Base-by-base conservation (phyloP, 1,139 yeast species). In the Geotrichum siamense region DNA sequence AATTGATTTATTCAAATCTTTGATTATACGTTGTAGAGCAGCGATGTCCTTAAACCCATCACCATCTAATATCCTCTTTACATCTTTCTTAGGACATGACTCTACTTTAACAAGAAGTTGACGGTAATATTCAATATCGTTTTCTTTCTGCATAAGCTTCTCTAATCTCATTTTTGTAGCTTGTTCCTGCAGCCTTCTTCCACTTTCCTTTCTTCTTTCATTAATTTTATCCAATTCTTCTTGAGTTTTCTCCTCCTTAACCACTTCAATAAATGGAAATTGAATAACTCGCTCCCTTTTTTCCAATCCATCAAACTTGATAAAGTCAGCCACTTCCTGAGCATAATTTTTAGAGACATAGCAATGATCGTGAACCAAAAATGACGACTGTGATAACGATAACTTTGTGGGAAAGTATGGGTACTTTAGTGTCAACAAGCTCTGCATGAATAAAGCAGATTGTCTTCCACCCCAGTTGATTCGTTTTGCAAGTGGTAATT, bases 391-490 rank as follows among this genome's bases (percentile, higher is more conserved):
- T 44, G 72, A 67, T 10, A 67, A 65, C 6, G 79, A 71, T 44
- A 91, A 65, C 53, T 79, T 82, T 1, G 83, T 67, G 2, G 98
- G 97, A 60, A 87, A 91, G 55, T 80, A 81, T 0, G 98, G 98
- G 62, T 93, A 93, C 59, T 93, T 93, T 57, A 93, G 69, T 1
- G 79, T 72, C 40, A 93, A 64, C 27, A 83, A 70, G 53, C 71
- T 74, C 48, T 73, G 75, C 59, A 91, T 63, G 54, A 72, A 89
- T 40, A 73, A 76, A 27, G 74, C 76, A 1, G 89, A 74, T 44
- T 77, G 83, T 49, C 76, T 75, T 5, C 96, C 97, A 45, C 97
- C 98, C 85, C 93, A 86, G 58, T 86, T 89, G 36, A 93, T 76
- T 55, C 97, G 70, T 56, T 86, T 89, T 2, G 91, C 71, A 49